These are phyloP conservation scores for Musa troglodytarum DNA, from an alignment of 176 grass and related monocot genomes.

Conservation along the genomic window DNA sequence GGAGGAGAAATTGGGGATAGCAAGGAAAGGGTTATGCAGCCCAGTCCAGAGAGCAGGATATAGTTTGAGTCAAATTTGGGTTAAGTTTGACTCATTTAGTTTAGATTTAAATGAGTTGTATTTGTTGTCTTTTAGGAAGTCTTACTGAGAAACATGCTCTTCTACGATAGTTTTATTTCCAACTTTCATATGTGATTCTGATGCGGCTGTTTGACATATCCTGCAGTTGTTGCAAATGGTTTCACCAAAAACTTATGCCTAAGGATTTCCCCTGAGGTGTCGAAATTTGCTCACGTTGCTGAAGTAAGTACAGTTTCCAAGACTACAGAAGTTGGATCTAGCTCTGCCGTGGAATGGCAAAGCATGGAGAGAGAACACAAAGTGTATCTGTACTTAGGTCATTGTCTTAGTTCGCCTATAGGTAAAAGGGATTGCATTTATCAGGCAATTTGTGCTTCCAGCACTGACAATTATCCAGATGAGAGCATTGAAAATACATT, in stretches of 20 bases:
- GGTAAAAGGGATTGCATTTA: constrained; percentile 40
- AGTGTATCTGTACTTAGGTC: constrained; percentile 45
- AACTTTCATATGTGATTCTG: neutral
- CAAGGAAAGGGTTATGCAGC: neutral
- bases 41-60: neutral
- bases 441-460: constrained; percentile 58
- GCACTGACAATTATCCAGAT: constrained; percentile 76
- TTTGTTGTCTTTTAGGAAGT: neutral
- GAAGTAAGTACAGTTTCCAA: constrained; percentile 25
- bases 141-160: neutral
- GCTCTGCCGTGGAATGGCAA: constrained; percentile 25
- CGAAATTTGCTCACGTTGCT: constrained; percentile 30
- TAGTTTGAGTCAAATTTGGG: neutral
- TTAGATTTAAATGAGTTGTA: neutral
- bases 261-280: constrained; percentile 45
- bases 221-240: constrained; percentile 46
- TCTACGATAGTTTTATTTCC: neutral
- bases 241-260: constrained; percentile 49
- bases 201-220: neutral
- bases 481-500: constrained; percentile 77
- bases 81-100: neutral
- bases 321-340: constrained; percentile 28
- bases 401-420: constrained; percentile 27
- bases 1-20: neutral
- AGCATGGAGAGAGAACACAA: constrained; percentile 34